Base-by-base conservation (phyloP, 1,284 basidiomycete genomes). In the Ustilago nuda region DNA sequence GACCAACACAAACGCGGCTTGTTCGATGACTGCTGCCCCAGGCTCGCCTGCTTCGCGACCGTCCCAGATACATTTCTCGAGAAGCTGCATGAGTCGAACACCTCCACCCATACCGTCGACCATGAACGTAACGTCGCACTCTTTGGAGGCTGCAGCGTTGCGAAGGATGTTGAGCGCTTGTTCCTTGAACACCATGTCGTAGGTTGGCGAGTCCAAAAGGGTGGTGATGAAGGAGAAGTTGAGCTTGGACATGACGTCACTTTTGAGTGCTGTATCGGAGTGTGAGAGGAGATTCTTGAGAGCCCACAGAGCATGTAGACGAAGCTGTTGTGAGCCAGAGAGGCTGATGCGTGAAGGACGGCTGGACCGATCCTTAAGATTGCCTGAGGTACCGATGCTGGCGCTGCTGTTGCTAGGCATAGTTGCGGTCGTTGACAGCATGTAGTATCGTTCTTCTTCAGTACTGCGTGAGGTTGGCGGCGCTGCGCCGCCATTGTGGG, bases 91-190 rank as follows among this genome's bases (percentile, higher is more conserved):
- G 12, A 84, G 52, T 11, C 60, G 50, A 8, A 63, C 66, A 2
- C 66, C 69, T 8, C 81, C 79, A 8, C 80, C 82, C 15, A 83
- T 59, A 8, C 61, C 70, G 12, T 53, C 59, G 3, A 84, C 60
- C 56, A 74, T 67, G 50, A 79, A 61, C 3, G 75, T 76, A 6
- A 84, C 79, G 56, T 83, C 80, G 2, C 43, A 72, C 50, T 75
- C 70, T 15, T 63, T 62, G 30, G 65, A 52, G 12, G 71, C 62
- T 2, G 76, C 78, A 0, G 81, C 61, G 64, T 85, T 85, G 50
- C 82, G 79, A 33, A 85, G 33, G 27, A 85, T 76, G 68, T 79
- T 78, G 23, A 84, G 66, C 39, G 80, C 82, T 59, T 84, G 78
- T 55, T 82, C 81, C 35, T 79, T 78, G 56, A 82, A 67, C 3